phyloP scores from a whole-genome alignment of 2,329 filamentous ascomycete genomes.

The Aspergillus ochraceus region DNA sequence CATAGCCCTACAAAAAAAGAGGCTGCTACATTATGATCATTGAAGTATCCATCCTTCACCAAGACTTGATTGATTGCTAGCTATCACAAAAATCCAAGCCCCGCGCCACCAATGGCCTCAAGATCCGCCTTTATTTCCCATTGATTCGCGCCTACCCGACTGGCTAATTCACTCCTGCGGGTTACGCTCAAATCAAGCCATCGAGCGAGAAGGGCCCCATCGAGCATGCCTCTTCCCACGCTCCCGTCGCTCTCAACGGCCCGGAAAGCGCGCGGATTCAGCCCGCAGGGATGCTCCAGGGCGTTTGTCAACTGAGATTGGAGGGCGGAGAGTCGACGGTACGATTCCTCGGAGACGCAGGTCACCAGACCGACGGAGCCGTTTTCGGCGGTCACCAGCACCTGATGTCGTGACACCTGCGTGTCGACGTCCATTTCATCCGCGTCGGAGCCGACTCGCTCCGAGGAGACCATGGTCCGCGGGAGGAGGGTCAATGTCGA shows the following conservation, averaged over 20 bases:
- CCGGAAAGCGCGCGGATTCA: slow-evolving; percentile 82
- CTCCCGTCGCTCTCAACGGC: slow-evolving; percentile 52
- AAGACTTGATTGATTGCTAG: background rate
- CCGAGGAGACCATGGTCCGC: slow-evolving; percentile 56
- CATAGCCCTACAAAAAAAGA: background rate
- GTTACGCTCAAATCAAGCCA: slow-evolving; percentile 76
- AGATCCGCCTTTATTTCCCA: slow-evolving; percentile 71
- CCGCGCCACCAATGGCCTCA: slow-evolving; percentile 64
- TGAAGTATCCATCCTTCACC: background rate
- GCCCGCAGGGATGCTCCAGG: slow-evolving; percentile 72
- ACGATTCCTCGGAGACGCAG: slow-evolving; percentile 74
- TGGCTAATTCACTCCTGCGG: slow-evolving; percentile 69
- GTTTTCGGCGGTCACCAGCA: slow-evolving; percentile 72
- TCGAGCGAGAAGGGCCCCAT: slow-evolving; percentile 71
- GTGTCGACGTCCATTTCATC: slow-evolving; percentile 41
- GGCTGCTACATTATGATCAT: background rate
- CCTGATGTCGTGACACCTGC: slow-evolving; percentile 43
- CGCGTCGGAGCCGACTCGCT: slow-evolving; percentile 32
- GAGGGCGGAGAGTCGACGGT: slow-evolving; percentile 79
- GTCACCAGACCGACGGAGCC: slow-evolving; percentile 77
- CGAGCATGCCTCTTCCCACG: slow-evolving; percentile 66
- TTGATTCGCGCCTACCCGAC: slow-evolving; percentile 67
- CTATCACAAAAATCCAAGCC: slow-evolving; percentile 51
- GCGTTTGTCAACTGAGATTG: slow-evolving; percentile 76
- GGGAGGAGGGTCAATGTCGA: slow-evolving; percentile 75